phyloP scores from a whole-genome alignment of 2,329 filamentous ascomycete species.

The Arthrobotrys sphaeroides region DNA sequence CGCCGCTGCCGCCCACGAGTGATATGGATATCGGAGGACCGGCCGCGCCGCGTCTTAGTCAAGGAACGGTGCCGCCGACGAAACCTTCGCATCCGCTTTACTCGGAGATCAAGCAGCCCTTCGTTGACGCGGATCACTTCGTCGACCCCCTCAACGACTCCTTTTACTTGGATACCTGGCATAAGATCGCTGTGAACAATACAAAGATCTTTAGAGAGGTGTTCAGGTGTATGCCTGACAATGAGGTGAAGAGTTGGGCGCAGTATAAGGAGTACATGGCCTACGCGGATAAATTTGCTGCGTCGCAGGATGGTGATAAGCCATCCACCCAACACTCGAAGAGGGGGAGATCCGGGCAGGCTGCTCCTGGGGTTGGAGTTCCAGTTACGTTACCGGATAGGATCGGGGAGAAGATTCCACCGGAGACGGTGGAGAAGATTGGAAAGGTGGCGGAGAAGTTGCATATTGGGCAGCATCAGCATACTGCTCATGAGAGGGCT shows the following conservation, averaged over 20 bases:
- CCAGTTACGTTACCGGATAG: constrained; percentile 21
- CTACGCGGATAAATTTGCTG: constrained; percentile 79
- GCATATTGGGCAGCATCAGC: constrained; percentile 55
- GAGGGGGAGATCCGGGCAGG: constrained; percentile 65
- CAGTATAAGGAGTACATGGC: constrained; percentile 86
- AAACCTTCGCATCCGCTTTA: constrained; percentile 65
- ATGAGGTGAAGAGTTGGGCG: constrained; percentile 89
- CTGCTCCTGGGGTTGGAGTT: constrained; percentile 60
- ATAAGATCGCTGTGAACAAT: constrained; percentile 87
- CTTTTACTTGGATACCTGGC: constrained; percentile 91
- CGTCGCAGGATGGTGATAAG: constrained; percentile 69
- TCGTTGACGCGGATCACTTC: constrained; percentile 92
- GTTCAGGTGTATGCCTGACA: constrained; percentile 97
- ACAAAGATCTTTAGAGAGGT: constrained; percentile 92
- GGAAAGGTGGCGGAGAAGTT: constrained; percentile 58
- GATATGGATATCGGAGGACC: constrained; percentile 86
- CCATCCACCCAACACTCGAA: constrained; percentile 62
- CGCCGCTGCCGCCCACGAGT: constrained; percentile 74
- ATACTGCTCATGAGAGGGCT: constrained; percentile 58
- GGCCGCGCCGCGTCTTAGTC: constrained; percentile 67
- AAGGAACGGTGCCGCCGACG: constrained; percentile 59
- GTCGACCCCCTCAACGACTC: constrained; percentile 81
- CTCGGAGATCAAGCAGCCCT: constrained; percentile 76
- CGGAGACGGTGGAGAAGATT: constrained; percentile 18
- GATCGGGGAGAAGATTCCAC: constrained; percentile 50